Conservation (phyloP, 495 filamentous ascomycete species). For the Glonium stellatum region DNA sequence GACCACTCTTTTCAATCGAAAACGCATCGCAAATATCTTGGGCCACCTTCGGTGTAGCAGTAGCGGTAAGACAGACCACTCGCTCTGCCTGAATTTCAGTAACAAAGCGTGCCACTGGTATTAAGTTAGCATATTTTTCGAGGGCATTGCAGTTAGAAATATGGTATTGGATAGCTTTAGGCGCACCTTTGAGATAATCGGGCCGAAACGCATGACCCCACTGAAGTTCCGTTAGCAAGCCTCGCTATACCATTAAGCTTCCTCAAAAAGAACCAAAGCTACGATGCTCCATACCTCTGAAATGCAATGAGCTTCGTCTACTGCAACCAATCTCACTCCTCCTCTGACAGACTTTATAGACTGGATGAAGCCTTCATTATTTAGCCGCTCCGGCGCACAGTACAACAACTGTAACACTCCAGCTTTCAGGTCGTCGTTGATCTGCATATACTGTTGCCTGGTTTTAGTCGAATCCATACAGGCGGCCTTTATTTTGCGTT, state of each 20-base stretch:
- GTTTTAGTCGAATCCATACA: constrained; percentile 49
- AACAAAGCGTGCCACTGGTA: constrained; percentile 49
- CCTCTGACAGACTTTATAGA: constrained; percentile 44
- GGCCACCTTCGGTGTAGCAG: constrained; percentile 49
- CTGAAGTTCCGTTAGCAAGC: not conserved
- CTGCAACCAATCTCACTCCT: constrained; percentile 47
- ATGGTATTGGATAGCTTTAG: not conserved
- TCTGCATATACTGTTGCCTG: constrained; percentile 41
- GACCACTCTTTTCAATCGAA: constrained; percentile 40
- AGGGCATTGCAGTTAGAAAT: not conserved
- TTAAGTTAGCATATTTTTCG: not conserved
- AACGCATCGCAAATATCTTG: constrained; percentile 49
- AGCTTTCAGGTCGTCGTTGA: constrained; percentile 40
- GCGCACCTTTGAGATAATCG: constrained; percentile 45
- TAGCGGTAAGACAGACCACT: constrained; percentile 53
- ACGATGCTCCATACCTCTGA: constrained; percentile 43
- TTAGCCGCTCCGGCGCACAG: constrained; percentile 52
- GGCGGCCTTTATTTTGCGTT: constrained; percentile 44
- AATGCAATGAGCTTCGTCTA: constrained; percentile 56
- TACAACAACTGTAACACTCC: constrained; percentile 46
- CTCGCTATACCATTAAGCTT: not conserved
- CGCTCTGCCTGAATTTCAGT: constrained; percentile 51
- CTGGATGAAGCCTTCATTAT: constrained; percentile 52
- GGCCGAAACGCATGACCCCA: constrained; percentile 56
- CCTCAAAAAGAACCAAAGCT: not conserved